Conservation (phyloP, 225 moss, liverwort and hornwort genomes). For the Marchantia paleacea region DNA sequence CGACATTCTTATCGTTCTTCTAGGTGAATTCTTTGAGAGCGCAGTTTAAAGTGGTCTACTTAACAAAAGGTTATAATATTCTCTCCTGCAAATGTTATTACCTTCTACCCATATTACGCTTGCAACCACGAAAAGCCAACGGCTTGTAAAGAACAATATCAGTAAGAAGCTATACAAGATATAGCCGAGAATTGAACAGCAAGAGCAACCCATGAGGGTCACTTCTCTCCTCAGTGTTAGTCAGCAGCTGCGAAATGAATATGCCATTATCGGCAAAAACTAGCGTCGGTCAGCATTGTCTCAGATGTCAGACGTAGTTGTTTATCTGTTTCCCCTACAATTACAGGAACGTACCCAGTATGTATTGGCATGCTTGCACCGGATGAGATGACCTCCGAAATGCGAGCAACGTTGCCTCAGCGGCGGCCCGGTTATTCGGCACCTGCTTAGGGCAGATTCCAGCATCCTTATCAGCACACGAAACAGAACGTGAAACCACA, state of each 20-base stretch:
- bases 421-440: slow-evolving; percentile 62
- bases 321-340: too few species aligned
- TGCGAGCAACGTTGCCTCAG: slow-evolving; percentile 81
- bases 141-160: not conserved
- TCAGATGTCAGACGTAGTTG: too few species aligned
- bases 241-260: too few species aligned
- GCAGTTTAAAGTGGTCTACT: too few species aligned
- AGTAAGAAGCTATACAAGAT: not conserved
- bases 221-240: not conserved
- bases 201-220: not conserved
- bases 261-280: too few species aligned
- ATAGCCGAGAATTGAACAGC: not conserved
- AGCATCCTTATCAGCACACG: not conserved
- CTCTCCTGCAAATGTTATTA: too few species aligned
- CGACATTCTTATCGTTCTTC: too few species aligned
- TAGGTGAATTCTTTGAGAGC: too few species aligned
- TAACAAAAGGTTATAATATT: too few species aligned
- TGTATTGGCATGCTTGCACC: slow-evolving; percentile 93
- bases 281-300: too few species aligned
- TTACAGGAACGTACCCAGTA: slow-evolving; percentile 55
- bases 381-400: slow-evolving; percentile 92
- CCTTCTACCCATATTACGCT: too few species aligned
- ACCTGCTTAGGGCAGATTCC: slow-evolving; percentile 35
- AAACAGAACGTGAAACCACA: not conserved
- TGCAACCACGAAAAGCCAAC: too few species aligned